Evolutionary conservation across 1,284 basidiomycete species (phyloP).

Genomic region (Ustilago lituana): DNA sequence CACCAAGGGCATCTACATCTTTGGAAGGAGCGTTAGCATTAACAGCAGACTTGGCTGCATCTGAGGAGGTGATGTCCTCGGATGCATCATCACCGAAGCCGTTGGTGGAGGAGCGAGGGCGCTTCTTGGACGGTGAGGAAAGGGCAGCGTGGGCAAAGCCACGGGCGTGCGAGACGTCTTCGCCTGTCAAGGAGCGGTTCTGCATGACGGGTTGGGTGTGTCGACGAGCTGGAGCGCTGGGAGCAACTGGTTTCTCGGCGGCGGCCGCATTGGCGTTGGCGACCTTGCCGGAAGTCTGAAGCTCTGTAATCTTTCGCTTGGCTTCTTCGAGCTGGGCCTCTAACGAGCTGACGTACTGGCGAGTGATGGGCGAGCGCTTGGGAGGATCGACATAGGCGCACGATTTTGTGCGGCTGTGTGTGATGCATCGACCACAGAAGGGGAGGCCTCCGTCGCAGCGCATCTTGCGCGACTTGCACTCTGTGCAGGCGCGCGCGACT

Average conservation of each 20-base stretch:
- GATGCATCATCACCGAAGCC: conserved; percentile 12
- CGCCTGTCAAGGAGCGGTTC: conserved; percentile 48
- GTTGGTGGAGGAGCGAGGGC: conserved; percentile 24
- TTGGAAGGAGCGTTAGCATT: conserved; percentile 7
- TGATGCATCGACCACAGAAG: conserved; percentile 51
- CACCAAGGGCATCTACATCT: conserved; percentile 26
- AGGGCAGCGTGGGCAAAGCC: conserved; percentile 7
- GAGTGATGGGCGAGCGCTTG: conserved; percentile 51
- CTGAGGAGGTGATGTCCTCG: conserved; percentile 4
- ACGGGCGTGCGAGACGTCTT: conserved; percentile 16
- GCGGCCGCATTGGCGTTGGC: conserved; percentile 1
- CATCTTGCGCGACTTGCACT: conserved; percentile 54
- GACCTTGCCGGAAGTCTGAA: conserved; percentile 14
- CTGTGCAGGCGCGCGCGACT: conserved; percentile 48
- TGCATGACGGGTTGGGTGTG: conserved; percentile 30
- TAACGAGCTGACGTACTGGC: conserved; percentile 49
- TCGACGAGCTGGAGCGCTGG: conserved; percentile 14
- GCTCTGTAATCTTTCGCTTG: conserved; percentile 36
- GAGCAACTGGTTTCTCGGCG: conserved; percentile 16
- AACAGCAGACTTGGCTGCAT: conserved; percentile 1
- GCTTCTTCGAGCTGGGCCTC: conserved; percentile 48
- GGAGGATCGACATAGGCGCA: conserved; percentile 52
- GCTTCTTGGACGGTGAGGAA: conserved; percentile 33
- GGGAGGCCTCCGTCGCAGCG: conserved; percentile 54
- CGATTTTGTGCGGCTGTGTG: conserved; percentile 53